A percentile compares a stretch with the other conserved stretches of the same genome.
These are phyloP conservation scores for Kazachstania psychrophila DNA, from an alignment of 805 yeast species.

Conservation along the genomic window DNA sequence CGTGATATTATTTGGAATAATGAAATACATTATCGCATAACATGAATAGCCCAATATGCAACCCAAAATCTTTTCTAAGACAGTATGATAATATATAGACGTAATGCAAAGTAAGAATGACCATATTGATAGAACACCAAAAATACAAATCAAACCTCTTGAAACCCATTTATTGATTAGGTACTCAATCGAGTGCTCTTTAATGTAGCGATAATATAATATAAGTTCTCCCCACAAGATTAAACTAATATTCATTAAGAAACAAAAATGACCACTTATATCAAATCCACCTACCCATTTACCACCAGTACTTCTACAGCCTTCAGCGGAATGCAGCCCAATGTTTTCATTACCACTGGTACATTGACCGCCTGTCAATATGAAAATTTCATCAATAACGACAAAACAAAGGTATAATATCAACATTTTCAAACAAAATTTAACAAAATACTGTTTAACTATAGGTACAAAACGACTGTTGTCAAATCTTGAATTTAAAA, in stretches of 20 bases:
- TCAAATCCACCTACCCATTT: constrained; percentile 45
- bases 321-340: constrained; percentile 25
- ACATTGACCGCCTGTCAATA: constrained; percentile 31
- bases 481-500: neutral
- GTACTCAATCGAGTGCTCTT: constrained; percentile 6
- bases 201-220: constrained; percentile 8
- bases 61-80: constrained; percentile 66
- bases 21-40: constrained; percentile 37
- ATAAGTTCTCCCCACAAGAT: constrained; percentile 33
- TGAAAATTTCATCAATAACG: constrained; percentile 28
- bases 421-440: constrained; percentile 20
- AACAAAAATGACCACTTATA: constrained; percentile 45
- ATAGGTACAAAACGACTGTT: constrained; percentile 2
- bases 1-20: constrained; percentile 14
- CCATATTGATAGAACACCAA: constrained; percentile 36
- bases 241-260: constrained; percentile 36
- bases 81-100: constrained; percentile 72
- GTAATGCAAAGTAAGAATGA: constrained; percentile 59
- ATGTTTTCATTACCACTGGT: constrained; percentile 5
- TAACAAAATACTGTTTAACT: constrained; percentile 19
- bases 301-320: constrained; percentile 28
- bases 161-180: constrained; percentile 4
- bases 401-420: constrained; percentile 20
- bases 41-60: constrained; percentile 52
- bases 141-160: constrained; percentile 3